Evolutionary conservation across 1,284 basidiomycete genomes (phyloP), one percentile per base, ranked within the genome.

Genomic region (Inonotus obliquus): DNA sequence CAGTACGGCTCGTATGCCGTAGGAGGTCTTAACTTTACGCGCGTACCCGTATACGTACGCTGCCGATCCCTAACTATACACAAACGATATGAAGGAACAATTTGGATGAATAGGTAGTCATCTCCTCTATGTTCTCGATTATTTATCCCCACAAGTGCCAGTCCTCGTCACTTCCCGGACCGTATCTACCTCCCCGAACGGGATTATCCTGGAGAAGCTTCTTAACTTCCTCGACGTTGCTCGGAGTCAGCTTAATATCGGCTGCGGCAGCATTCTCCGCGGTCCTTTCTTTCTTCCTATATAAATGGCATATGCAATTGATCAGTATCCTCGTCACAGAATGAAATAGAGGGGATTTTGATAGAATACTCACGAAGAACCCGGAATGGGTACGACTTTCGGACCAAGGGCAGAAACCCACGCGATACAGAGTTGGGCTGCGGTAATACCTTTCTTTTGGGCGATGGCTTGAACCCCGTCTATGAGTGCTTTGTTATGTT

Each of bases 401-500:
- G 70, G 68, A 19, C 73, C 76, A 56, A 76, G 70, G 4, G 71
- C 68, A 27, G 72, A 66, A 17, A 86, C 75, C 82, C 85, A 89
- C 1, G 82, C 84, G 10, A 89, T 74, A 17, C 77, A 77, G 17
- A 88, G 72, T 69, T 89, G 86, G 2, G 79, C 79, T 0, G 81
- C 68, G 0, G 81, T 81, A 13, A 82, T 66, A 1, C 74, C 74
- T 70, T 79, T 81, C 68, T 73, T 75, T 58, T 71, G 66, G 0
- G 83, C 81, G 47, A 85, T 72, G 19, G 69, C 71, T 41, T 75
- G 65, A 59, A 84, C 65, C 17, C 71, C 70, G 27, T 82, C 75
- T 1, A 84, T 82, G 9, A 89, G 73, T 55, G 76, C 74, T 52
- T 82, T 66, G 67, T 88, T 87, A 63, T 80, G 74, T 54, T 75